phyloP scores from a whole-genome alignment of 768 basidiomycete species.

The Lactifluus pinguis region DNA sequence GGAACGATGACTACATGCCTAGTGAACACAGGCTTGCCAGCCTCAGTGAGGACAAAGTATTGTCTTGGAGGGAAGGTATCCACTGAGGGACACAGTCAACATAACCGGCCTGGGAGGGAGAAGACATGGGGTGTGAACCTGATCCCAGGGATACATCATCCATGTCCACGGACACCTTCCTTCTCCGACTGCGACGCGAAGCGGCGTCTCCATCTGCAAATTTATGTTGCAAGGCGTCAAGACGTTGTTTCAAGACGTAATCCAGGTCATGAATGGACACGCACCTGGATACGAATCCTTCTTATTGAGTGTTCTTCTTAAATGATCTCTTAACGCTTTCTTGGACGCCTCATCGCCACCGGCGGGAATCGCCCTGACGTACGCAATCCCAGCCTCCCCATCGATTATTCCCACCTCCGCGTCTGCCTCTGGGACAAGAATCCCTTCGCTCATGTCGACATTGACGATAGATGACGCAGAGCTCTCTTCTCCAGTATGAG shows the following conservation, averaged over 20 bases:
- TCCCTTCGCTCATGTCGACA: conserved; percentile 55
- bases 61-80: conserved; percentile 47
- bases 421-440: conserved; percentile 63
- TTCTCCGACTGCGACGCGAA: conserved; percentile 17
- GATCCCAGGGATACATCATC: conserved; percentile 18
- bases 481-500: conserved; percentile 17
- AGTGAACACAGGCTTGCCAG: conserved; percentile 95
- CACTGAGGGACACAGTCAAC: conserved; percentile 6
- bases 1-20: conserved; percentile 43
- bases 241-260: background rate
- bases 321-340: conserved; percentile 58
- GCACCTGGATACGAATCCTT: conserved; percentile 43
- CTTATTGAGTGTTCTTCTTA: conserved; percentile 55
- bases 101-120: background rate
- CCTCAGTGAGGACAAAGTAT: conserved; percentile 90
- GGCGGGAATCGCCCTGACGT: conserved; percentile 35
- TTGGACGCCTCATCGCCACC: conserved; percentile 49
- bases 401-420: conserved; percentile 47
- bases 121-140: background rate
- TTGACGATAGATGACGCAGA: conserved; percentile 65
- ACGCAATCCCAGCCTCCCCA: conserved; percentile 43
- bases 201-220: conserved; percentile 7
- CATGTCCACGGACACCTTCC: conserved; percentile 11
- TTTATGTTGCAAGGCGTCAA: background rate
- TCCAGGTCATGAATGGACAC: background rate